A percentile compares a stretch with the other conserved stretches of the same genome.
Conservation (phyloP, 805 yeast species). For the Metschnikowia koreensis region DNA sequence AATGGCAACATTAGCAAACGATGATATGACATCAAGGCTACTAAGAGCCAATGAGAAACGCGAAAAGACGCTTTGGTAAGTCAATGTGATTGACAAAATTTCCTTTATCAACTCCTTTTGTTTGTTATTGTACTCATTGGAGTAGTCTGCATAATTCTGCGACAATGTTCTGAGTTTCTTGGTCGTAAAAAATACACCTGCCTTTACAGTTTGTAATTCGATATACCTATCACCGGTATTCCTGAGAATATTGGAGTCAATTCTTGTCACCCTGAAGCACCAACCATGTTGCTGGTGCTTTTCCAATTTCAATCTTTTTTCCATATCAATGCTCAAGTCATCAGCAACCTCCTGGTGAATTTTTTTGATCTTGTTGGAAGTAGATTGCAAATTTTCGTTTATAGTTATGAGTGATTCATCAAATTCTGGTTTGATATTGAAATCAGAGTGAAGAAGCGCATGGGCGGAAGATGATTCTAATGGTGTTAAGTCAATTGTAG, state of each 20-base stretch:
- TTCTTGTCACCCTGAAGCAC: constrained; percentile 91
- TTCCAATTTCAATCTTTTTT: constrained; percentile 86
- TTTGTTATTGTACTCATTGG: constrained; percentile 65
- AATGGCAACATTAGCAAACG: constrained; percentile 82
- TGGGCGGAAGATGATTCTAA: constrained; percentile 51
- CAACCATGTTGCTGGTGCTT: constrained; percentile 87
- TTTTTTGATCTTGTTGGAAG: constrained; percentile 53
- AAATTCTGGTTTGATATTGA: constrained; percentile 84
- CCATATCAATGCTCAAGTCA: constrained; percentile 77
- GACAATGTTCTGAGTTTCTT: constrained; percentile 58
- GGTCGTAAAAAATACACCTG: constrained; percentile 92
- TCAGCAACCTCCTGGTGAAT: constrained; percentile 67
- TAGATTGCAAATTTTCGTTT: constrained; percentile 53
- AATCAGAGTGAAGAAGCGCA: constrained; percentile 55
- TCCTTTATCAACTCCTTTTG: constrained; percentile 81
- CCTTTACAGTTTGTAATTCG: constrained; percentile 89
- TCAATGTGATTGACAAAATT: constrained; percentile 73
- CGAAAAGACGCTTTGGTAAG: constrained; percentile 77
- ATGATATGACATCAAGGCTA: constrained; percentile 74
- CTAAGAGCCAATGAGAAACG: constrained; percentile 64
- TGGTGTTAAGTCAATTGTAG: constrained; percentile 85
- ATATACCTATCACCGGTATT: constrained; percentile 54
- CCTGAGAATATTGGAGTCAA: constrained; percentile 79
- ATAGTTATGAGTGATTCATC: constrained; percentile 71
- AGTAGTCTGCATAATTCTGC: constrained; percentile 54